A percentile compares a stretch with the other conserved stretches of the same genome.
These are phyloP conservation scores for Trichoderma atroviride DNA, from an alignment of 2,329 filamentous ascomycete genomes.

Conservation along the genomic window DNA sequence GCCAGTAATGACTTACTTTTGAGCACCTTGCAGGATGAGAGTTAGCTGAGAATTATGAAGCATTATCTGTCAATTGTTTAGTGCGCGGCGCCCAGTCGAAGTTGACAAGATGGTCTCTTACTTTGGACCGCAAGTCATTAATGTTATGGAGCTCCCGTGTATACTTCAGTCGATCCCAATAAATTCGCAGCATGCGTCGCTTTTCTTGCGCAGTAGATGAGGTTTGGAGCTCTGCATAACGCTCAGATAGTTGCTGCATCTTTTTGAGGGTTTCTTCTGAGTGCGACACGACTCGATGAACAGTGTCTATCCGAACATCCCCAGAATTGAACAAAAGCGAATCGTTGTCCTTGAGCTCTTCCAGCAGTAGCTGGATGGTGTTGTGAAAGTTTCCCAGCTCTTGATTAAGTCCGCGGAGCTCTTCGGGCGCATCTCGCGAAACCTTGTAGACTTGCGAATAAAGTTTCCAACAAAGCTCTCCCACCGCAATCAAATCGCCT, in stretches of 20 bases:
- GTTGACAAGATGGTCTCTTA: neutral
- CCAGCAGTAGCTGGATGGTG: neutral
- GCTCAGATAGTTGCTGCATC: too few relatives aligned
- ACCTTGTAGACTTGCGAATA: slow-evolving; percentile 14
- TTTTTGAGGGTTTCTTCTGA: too few relatives aligned
- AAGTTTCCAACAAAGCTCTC: slow-evolving; percentile 5
- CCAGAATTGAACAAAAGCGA: neutral
- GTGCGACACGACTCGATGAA: too few relatives aligned
- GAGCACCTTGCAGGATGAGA: neutral
- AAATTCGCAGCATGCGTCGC: too few relatives aligned
- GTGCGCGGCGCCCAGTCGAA: neutral
- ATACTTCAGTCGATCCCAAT: too few relatives aligned
- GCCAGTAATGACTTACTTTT: neutral
- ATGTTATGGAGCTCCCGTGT: too few relatives aligned
- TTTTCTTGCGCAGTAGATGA: too few relatives aligned
- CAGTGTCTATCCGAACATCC: neutral
- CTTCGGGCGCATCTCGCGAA: slow-evolving; percentile 5
- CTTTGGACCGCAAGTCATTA: neutral
- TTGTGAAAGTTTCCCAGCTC: slow-evolving; percentile 6
- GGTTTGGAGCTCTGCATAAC: too few relatives aligned
- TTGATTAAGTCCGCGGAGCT: neutral
- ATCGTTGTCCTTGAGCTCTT: neutral
- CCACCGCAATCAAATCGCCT: neutral
- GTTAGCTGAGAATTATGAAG: neutral
- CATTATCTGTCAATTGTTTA: neutral